Evolutionary conservation across 2,329 filamentous ascomycete species (phyloP), one percentile per base, ranked within the genome.

Genomic region (Neonectria hederae): DNA sequence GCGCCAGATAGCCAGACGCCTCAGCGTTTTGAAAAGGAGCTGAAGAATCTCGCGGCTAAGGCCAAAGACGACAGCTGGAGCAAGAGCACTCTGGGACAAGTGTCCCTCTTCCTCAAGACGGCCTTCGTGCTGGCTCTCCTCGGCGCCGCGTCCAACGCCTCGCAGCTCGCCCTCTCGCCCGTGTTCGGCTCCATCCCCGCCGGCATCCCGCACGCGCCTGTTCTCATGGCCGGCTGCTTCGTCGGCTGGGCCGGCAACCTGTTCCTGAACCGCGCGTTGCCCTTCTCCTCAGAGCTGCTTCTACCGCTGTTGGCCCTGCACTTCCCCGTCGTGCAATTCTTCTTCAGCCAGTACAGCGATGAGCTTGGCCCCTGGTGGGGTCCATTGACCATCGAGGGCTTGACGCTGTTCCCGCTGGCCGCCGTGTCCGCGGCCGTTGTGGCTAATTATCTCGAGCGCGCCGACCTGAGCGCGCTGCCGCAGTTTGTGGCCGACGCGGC

Each of bases 121-220:
- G 48, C 70, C 28, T 48, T 75, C 32, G 68, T 81, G 19, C 69
- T 82, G 11, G 63, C 57, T 38, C 67, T 81, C 32, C 69, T 80
- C 48, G 92, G 89, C 48, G 76, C 90, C 45, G 89, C 86, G 65
- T 90, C 91, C 51, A 88, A 89, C 66, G 86, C 91, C 62, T 95
- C 92, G 1, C 88, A 93, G 75, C 83, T 94, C 66, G 90, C 87
- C 42, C 83, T 98, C 35, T 92, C 93, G 21, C 96, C 96, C 2
- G 91, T 97, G 11, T 98, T 97, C 78, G 96, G 96, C 56, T 89
- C 90, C 17, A 92, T 97, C 40, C 92, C 95, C 1, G 84, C 93
- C 1, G 86, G 87, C 1, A 83, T 90, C 69, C 91, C 90, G 77
- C 95, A 97, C 76, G 81, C 84, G 55, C 86, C 87, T 75, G 84